Conservation (phyloP, 345 rosid genomes). For the Rhodamnia argentea region DNA sequence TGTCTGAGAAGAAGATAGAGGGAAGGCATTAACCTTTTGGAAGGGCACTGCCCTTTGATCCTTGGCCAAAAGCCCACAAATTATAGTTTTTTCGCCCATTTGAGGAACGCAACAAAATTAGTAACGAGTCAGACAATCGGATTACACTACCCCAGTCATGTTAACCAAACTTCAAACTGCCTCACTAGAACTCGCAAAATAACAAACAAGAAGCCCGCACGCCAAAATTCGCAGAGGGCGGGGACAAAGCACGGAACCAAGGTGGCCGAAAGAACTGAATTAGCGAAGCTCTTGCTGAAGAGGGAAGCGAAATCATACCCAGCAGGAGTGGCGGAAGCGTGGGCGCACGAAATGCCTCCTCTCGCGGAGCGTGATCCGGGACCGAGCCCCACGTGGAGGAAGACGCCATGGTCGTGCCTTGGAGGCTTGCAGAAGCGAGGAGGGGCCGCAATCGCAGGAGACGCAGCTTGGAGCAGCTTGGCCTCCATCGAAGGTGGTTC, state of each 20-base stretch:
- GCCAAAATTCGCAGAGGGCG: not conserved
- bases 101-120: not conserved
- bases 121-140: not conserved
- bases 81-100: not conserved
- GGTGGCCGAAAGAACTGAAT: too few species aligned
- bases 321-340: slow-evolving; percentile 25
- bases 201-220: not conserved
- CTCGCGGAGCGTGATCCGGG: not conserved
- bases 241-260: not conserved
- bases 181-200: not conserved
- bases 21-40: not conserved
- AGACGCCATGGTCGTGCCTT: not conserved
- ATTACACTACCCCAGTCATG: not conserved
- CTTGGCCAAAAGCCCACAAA: not conserved
- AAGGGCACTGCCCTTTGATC: not conserved
- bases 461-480: not conserved
- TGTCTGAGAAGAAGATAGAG: not conserved
- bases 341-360: slow-evolving; percentile 9
- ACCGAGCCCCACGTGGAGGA: not conserved
- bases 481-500: not conserved
- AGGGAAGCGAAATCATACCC: slow-evolving; percentile 22
- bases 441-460: not conserved
- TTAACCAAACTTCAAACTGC: not conserved
- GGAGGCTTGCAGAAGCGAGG: not conserved
- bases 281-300: not conserved